These are phyloP conservation scores for Cajanus cajan DNA, from an alignment of 306 rosid genomes.

Conservation along the genomic window DNA sequence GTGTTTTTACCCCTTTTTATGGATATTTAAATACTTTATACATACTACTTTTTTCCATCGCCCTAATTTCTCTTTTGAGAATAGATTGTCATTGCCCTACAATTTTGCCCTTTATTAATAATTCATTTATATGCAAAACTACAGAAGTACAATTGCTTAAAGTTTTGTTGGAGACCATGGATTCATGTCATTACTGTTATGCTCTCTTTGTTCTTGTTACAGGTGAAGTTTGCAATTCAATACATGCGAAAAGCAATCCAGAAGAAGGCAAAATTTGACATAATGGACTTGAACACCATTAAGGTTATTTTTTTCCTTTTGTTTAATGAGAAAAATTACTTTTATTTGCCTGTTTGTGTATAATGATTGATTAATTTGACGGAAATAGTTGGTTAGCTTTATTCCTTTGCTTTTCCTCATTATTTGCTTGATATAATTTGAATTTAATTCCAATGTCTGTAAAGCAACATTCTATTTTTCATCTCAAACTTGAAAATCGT, in stretches of 20 bases:
- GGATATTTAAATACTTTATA: background rate
- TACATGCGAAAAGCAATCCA: constrained; percentile 86
- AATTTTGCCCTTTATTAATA: background rate
- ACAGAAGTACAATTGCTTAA: no score
- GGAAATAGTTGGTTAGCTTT: background rate
- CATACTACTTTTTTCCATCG: background rate
- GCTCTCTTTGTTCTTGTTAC: background rate
- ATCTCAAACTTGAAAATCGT: background rate
- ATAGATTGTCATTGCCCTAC: background rate
- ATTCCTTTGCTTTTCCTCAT: background rate
- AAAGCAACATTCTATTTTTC: background rate
- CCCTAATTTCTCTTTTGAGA: background rate
- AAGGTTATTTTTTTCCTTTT: constrained; percentile 49
- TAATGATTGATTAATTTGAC: background rate
- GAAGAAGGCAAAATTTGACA: constrained; percentile 97
- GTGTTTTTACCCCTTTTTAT: background rate
- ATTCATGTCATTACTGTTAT: no score
- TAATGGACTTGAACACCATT: constrained; percentile 70
- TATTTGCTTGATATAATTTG: background rate
- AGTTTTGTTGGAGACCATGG: no score
- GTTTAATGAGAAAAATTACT: background rate
- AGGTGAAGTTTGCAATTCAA: constrained; percentile 96
- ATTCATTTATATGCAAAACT: background rate
- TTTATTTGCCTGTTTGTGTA: background rate
- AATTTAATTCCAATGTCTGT: background rate